Evolutionary conservation across 495 filamentous ascomycete species (phyloP), one percentile per base, ranked within the genome.

Genomic region (Penicillium subrubescens): DNA sequence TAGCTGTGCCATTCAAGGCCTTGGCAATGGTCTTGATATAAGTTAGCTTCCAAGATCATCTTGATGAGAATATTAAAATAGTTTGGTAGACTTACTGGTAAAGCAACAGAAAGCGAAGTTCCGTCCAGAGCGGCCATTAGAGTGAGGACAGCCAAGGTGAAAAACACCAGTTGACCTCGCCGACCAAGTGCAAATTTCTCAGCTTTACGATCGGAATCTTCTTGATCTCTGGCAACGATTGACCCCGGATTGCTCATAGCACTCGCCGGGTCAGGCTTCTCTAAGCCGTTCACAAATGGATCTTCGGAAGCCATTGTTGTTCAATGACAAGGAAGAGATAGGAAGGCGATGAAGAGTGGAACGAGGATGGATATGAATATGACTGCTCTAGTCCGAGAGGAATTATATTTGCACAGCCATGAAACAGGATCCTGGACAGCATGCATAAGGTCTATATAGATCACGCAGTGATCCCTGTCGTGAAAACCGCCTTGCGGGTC

Each of bases 101-200:
- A 71, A 5, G 91, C 90, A 23, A 93, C 89, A 8, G 87, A 88
- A 17, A 93, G 78, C 2, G 88, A 90, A 3, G 91, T 93, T 1
- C 88, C 89, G 74, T 93, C 90, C 21, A 93, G 76, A 27, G 91
- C 89, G 6, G 85, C 87, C 78, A 89, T 88, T 37, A 92, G 74
- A 0, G 85, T 84, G 27, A 92, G 80, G 8, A 89, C 78, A 23
- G 81, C 77, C 46, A 93, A 79, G 0, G 88, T 86, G 25, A 73
- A 71, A 25, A 77, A 74, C 4, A 71, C 73, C 53, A 76, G 31
- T 10, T 64, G 62, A 3, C 75, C 75, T 17, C 68, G 67, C 19
- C 62, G 55, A 12, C 69, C 73, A 21, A 77, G 54, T 10, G 59
- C 59, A 65, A 75, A 77, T 23, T 69, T 71, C 3, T 70, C 60